Conservation (phyloP, 768 basidiomycete genomes). For the Macrolepiota dolichaula region DNA sequence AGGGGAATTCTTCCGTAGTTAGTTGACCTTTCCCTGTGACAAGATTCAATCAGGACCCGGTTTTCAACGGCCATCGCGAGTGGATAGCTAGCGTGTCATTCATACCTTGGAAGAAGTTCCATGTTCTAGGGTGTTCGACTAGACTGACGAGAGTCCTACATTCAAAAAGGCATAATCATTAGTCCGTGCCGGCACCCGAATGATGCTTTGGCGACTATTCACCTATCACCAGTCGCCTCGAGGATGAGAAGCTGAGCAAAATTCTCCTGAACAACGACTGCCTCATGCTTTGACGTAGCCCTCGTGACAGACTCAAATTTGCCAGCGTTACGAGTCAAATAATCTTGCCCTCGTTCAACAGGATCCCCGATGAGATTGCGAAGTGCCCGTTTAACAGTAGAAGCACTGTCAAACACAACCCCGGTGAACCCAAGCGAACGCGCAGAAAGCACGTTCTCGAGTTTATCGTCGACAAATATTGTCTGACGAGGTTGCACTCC, state of each 20-base stretch:
- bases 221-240: slow-evolving; percentile 47
- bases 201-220: slow-evolving; percentile 9
- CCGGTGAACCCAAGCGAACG: slow-evolving; percentile 55
- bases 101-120: slow-evolving; percentile 54
- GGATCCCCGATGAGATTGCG: slow-evolving; percentile 48
- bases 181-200: background rate
- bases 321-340: slow-evolving; percentile 36
- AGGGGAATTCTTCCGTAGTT: slow-evolving; percentile 48
- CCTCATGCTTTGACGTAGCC: slow-evolving; percentile 22
- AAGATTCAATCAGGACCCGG: slow-evolving; percentile 7
- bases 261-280: slow-evolving; percentile 43
- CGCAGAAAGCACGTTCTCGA: slow-evolving; percentile 56
- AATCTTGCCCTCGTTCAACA: slow-evolving; percentile 36
- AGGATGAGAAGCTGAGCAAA: slow-evolving; percentile 58
- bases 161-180: background rate
- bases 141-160: slow-evolving; percentile 41
- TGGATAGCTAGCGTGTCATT: background rate
- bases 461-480: slow-evolving; percentile 59
- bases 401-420: slow-evolving; percentile 43
- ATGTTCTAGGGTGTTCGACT: slow-evolving; percentile 38
- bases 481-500: slow-evolving; percentile 41
- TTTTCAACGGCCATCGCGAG: background rate
- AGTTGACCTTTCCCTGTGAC: slow-evolving; percentile 32
- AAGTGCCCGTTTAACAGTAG: slow-evolving; percentile 40
- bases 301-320: slow-evolving; percentile 43